Base-by-base conservation (phyloP, 306 rosid species). In the Crotalaria pallida region DNA sequence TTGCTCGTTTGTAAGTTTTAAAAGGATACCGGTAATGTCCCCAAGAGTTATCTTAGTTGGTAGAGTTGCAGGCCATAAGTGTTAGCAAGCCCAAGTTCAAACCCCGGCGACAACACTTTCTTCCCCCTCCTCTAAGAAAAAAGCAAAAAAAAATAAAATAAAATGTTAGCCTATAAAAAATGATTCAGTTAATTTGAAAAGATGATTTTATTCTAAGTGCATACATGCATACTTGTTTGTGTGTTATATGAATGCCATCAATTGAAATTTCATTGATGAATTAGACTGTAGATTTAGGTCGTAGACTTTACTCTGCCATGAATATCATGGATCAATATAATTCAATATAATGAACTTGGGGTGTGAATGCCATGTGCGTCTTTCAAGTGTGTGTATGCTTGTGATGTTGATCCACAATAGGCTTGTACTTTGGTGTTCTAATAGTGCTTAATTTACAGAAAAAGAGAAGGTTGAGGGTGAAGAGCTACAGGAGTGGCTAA, bases 391-490 rank as follows among this genome's bases (percentile, higher is more conserved):
- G 15, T 34, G 50, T 43, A 17, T 17, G 48, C 15, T 18, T 45
- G 38, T 62, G 77, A 55, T 65, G 27, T 10, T 74, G 43, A 63
- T 31, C 26, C 43, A 22, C 48, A 66, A 3, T 59, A 5, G 38
- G 47, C 70, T 60, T 34, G 29, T 49, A 48, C 33, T 59, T 10
- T 29, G 74, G 40, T 55, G 41, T 72, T 65, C 65, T 82, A 64
- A 83, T 70, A 26, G 22, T 78, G 41, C 80, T 82, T 71, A 33
- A 80, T 83, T 16, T 81, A 56, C 88, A 94, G 99, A 86, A 69
- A 89, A 87, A 43, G 99, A 94, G 85, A 94, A 94, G 79, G 96
- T 91, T 48, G 97, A 94, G 83, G 99, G 99, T 45, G 92, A 88
- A 66, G 99, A 94, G 84, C 81, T 94, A 68, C 96, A 88, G 40